Evolutionary conservation across 192 early-diverging fungal genomes (phyloP).

Genomic region (Spizellomyces punctatus): DNA sequence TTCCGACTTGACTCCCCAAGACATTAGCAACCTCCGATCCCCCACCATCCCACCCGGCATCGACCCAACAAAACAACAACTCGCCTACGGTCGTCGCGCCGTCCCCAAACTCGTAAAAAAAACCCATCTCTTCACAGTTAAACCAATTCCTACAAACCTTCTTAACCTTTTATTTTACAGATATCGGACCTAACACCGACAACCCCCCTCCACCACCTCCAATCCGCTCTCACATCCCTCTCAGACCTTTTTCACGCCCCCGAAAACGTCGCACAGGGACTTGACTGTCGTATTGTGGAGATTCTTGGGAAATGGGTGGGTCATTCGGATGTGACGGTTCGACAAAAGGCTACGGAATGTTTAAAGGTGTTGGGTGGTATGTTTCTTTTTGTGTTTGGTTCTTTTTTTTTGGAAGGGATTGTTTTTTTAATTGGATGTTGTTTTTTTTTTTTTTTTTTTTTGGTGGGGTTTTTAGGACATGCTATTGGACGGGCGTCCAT

Average conservation of each 20-base stretch:
- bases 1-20: no score
- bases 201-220: conserved; percentile 27
- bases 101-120: conserved; percentile 54
- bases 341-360: conserved; percentile 55
- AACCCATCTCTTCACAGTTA: no score
- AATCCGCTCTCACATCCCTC: conserved; percentile 47
- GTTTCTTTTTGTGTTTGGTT: no score
- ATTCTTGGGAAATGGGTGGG: conserved; percentile 30
- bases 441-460: no score
- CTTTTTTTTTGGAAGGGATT: no score
- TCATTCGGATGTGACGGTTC: conserved; percentile 42
- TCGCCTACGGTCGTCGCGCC: conserved; percentile 50
- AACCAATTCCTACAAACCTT: conserved; percentile 1
- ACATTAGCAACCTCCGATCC: no score
- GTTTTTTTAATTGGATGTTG: no score
- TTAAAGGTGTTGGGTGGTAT: conserved; percentile 27
- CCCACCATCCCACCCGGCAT: conserved; percentile 9
- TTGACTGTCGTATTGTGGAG: conserved; percentile 42
- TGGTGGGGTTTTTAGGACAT: conserved; percentile 14
- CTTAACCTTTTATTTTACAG: background rate
- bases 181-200: background rate
- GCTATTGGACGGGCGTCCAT: conserved; percentile 49
- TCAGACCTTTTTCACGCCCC: conserved; percentile 51
- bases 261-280: conserved; percentile 45
- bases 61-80: conserved; percentile 50